These are phyloP conservation scores for Camelina sativa DNA, from an alignment of 345 rosid genomes.

Conservation along the genomic window DNA sequence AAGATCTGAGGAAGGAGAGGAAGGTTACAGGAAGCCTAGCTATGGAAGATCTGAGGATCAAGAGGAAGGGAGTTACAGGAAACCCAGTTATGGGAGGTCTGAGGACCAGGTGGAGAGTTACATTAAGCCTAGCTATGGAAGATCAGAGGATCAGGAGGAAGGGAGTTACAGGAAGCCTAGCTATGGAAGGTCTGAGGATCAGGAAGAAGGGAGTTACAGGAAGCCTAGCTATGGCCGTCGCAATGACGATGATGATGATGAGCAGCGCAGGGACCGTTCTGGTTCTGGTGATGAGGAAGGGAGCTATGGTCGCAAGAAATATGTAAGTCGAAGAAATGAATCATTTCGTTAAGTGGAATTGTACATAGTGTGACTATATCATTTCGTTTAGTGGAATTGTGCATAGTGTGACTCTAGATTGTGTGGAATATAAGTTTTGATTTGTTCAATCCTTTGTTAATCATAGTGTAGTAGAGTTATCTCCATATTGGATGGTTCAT, in stretches of 20 bases:
- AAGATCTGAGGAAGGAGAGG: slow-evolving; percentile 48
- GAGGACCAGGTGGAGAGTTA: too few species aligned
- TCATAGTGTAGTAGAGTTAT: not conserved
- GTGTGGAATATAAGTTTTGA: not conserved
- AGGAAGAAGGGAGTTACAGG: slow-evolving; percentile 15
- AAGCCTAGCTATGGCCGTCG: slow-evolving; percentile 55
- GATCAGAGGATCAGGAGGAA: slow-evolving; percentile 48
- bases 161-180: slow-evolving; percentile 44
- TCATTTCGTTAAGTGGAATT: not conserved
- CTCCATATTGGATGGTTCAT: not conserved
- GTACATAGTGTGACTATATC: not conserved
- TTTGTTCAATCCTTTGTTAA: not conserved
- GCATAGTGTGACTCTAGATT: slow-evolving; percentile 3
- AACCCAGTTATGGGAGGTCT: too few species aligned
- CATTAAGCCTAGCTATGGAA: slow-evolving; percentile 35
- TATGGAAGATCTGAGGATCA: slow-evolving; percentile 42
- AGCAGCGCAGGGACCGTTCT: slow-evolving; percentile 47
- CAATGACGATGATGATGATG: slow-evolving; percentile 57
- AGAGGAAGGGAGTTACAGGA: slow-evolving; percentile 3
- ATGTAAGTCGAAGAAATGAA: slow-evolving; percentile 53
- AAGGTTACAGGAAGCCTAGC: slow-evolving; percentile 46
- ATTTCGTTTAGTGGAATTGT: not conserved
- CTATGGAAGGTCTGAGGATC: slow-evolving; percentile 41
- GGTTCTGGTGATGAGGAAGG: slow-evolving; percentile 61
- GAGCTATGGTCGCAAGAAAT: slow-evolving; percentile 81